A percentile compares a stretch with the other conserved stretches of the same genome.
phyloP scores from a whole-genome alignment of 805 yeast genomes.

The Metschnikowia picachoensis region DNA sequence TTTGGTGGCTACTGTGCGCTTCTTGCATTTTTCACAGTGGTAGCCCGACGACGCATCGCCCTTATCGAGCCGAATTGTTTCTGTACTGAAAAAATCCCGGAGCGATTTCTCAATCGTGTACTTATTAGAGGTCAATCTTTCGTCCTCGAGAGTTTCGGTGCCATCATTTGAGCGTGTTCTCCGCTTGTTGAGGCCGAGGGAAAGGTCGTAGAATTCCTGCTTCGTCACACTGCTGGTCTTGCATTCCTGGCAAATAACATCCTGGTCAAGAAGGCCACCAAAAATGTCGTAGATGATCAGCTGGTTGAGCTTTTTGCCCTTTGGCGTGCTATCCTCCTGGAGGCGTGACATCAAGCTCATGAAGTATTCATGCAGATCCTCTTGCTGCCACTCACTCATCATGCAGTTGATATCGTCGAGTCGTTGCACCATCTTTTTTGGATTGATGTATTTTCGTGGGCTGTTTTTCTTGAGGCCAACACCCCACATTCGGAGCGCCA shows the following conservation, averaged over 20 bases:
- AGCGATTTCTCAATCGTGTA: constrained; percentile 75
- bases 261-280: constrained; percentile 85
- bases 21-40: constrained; percentile 81
- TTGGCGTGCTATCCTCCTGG: constrained; percentile 91
- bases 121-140: constrained; percentile 1
- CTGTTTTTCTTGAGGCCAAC: constrained; percentile 30
- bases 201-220: constrained; percentile 91
- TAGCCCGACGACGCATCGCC: constrained; percentile 68
- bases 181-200: constrained; percentile 65
- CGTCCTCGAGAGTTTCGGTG: background rate
- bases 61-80: constrained; percentile 64
- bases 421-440: constrained; percentile 65
- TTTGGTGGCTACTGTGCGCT: constrained; percentile 73
- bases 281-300: constrained; percentile 88
- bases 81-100: constrained; percentile 78
- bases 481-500: constrained; percentile 66
- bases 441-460: constrained; percentile 56
- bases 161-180: constrained; percentile 15
- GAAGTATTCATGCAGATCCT: constrained; percentile 95
- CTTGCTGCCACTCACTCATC: constrained; percentile 98
- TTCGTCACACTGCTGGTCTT: constrained; percentile 79
- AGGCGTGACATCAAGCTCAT: constrained; percentile 85
- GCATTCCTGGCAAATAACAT: constrained; percentile 79
- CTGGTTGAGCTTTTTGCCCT: constrained; percentile 75
- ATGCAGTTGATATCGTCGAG: constrained; percentile 84